These are phyloP conservation scores for Chlamydomonas incerta DNA, from an alignment of 139 green algal species.

Conservation along the genomic window DNA sequence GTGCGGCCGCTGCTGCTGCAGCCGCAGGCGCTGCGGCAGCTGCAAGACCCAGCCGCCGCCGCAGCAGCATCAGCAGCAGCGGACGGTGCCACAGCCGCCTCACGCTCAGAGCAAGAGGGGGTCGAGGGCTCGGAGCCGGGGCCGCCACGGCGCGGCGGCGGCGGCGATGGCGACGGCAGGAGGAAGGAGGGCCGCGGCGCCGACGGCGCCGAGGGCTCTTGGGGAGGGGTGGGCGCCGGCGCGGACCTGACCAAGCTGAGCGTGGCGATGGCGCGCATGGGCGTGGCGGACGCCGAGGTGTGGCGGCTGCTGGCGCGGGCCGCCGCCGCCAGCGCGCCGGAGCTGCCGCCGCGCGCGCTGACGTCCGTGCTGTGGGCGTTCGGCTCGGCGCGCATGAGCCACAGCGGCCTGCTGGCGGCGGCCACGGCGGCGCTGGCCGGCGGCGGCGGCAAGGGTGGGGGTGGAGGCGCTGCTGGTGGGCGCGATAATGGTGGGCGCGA, in stretches of 20 bases:
- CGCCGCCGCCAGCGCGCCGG: background rate
- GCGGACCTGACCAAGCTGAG: constrained; percentile 13
- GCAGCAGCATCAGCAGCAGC: no score
- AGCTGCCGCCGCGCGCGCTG: constrained; percentile 24
- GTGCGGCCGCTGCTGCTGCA: constrained; percentile 16
- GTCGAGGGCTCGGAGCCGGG: background rate
- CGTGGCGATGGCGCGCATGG: constrained; percentile 18
- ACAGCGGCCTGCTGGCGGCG: constrained; percentile 8
- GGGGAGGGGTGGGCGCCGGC: background rate
- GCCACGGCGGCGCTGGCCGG: background rate
- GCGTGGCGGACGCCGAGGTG: background rate
- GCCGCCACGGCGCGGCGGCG: no score
- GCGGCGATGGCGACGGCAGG: no score
- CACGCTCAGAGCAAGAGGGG: background rate
- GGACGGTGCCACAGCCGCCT: no score
- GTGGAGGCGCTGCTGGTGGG: no score
- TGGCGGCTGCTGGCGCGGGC: constrained; percentile 14
- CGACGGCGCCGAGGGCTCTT: background rate
- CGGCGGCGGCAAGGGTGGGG: no score
- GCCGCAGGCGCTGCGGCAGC: background rate
- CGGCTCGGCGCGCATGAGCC: constrained; percentile 19
- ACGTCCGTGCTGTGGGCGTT: constrained; percentile 35
- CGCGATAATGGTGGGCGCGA: no score
- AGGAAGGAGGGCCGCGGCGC: background rate
- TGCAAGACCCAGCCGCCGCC: background rate